Conservation (phyloP, 768 basidiomycete genomes). For the Trametopsis cervina region DNA sequence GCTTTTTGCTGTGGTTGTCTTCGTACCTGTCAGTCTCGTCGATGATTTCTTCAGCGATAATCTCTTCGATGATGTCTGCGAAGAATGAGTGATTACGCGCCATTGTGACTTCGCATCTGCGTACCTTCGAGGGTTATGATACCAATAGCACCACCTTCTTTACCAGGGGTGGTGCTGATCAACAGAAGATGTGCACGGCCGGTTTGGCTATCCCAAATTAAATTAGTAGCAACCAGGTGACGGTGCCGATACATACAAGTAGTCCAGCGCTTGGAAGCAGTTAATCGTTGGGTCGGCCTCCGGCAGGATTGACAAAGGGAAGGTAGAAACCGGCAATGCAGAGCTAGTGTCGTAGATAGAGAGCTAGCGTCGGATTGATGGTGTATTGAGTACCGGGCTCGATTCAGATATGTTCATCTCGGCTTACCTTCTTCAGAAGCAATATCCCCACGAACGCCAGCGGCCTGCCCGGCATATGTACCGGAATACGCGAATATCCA, state of each 20-base stretch:
- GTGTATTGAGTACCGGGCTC: background rate
- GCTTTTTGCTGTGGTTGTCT: constrained; percentile 76
- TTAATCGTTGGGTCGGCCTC: constrained; percentile 87
- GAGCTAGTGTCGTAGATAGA: constrained; percentile 85
- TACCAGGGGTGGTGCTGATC: constrained; percentile 78
- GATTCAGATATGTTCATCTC: background rate
- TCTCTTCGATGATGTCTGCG: constrained; percentile 83
- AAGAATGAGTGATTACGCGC: background rate
- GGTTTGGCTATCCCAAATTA: constrained; percentile 58
- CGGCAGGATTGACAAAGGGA: constrained; percentile 77
- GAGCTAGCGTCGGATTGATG: constrained; percentile 39
- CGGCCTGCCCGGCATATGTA: constrained; percentile 67
- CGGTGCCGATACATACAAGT: constrained; percentile 49
- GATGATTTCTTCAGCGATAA: constrained; percentile 92
- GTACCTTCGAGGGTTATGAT: constrained; percentile 84
- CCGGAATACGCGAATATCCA: constrained; percentile 90
- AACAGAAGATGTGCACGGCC: constrained; percentile 90
- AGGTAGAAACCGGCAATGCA: constrained; percentile 63
- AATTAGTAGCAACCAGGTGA: background rate
- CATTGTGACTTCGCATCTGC: constrained; percentile 5
- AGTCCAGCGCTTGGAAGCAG: constrained; percentile 92
- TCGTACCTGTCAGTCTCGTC: constrained; percentile 91
- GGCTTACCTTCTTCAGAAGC: constrained; percentile 70
- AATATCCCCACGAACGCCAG: constrained; percentile 75
- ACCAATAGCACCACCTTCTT: constrained; percentile 78